A percentile compares a stretch with the other conserved stretches of the same genome.
phyloP scores from a whole-genome alignment of 129 eudicot species.

The Chrysanthemum lavandulifolium region DNA sequence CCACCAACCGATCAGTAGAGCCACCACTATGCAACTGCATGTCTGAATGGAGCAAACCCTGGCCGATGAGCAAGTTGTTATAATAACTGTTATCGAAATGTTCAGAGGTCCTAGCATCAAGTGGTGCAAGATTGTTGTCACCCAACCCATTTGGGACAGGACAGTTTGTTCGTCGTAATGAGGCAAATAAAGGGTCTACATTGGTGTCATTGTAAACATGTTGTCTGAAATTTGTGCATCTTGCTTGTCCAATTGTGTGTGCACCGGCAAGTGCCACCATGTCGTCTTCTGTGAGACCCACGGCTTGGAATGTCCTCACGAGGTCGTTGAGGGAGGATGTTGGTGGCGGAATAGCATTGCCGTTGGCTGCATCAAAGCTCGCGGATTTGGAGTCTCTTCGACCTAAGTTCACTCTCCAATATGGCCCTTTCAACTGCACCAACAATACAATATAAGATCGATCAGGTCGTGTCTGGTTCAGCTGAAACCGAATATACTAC shows the following conservation, averaged over 20 bases:
- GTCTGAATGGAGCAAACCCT: conserved; percentile 59
- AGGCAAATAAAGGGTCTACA: conserved; percentile 46
- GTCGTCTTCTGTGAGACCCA: conserved; percentile 53
- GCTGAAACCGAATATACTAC: no score
- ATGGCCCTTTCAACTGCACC: no score
- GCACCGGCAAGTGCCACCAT: conserved; percentile 57
- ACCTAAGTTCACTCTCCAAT: conserved; percentile 24
- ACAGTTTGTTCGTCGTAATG: conserved; percentile 25
- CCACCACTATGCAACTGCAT: conserved; percentile 41
- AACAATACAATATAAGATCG: no score
- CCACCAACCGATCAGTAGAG: conserved; percentile 36
- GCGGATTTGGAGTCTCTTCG: conserved; percentile 55
- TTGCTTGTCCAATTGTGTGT: conserved; percentile 64
- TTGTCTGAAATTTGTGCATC: conserved; percentile 48
- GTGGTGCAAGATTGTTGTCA: conserved; percentile 48
- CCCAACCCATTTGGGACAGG: conserved; percentile 35
- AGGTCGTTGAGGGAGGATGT: conserved; percentile 38
- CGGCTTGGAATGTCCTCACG: conserved; percentile 39
- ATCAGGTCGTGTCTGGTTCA: no score
- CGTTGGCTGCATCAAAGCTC: conserved; percentile 43
- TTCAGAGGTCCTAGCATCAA: conserved; percentile 41
- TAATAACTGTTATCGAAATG: conserved; percentile 46
- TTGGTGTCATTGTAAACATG: conserved; percentile 52
- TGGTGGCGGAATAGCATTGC: conserved; percentile 46
- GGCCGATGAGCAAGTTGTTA: conserved; percentile 28